These are phyloP conservation scores for Pinguiococcus pyrenoidosus DNA, from an alignment of 108 stramenopile genomes.

Conservation along the genomic window DNA sequence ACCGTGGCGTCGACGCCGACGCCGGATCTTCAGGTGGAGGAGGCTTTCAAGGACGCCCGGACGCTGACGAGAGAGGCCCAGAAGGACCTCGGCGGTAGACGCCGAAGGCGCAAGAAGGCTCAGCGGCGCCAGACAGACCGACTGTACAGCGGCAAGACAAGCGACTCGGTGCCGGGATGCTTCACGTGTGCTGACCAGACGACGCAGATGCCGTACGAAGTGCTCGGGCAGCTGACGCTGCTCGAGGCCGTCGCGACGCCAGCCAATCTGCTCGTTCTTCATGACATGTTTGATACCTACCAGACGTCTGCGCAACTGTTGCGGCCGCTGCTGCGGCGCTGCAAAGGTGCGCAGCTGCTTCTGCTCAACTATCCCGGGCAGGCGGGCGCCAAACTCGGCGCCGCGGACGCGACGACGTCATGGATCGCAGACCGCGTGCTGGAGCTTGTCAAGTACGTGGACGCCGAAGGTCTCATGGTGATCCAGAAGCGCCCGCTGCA, in stretches of 20 bases:
- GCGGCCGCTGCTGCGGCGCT: conserved; percentile 25
- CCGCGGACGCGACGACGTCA: conserved; percentile 19
- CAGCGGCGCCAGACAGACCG: too few relatives aligned
- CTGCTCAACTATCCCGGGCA: conserved; percentile 46
- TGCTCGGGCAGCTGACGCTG: not conserved
- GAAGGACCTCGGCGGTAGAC: too few relatives aligned
- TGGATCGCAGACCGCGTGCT: conserved; percentile 36
- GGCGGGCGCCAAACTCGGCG: conserved; percentile 24
- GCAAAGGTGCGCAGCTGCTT: conserved; percentile 33
- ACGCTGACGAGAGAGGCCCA: too few relatives aligned
- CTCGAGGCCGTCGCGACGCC: too few relatives aligned
- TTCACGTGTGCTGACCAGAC: conserved; percentile 21
- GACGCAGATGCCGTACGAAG: conserved; percentile 21
- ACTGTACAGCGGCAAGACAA: too few relatives aligned
- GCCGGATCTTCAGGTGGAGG: too few relatives aligned
- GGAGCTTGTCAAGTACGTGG: conserved; percentile 38
- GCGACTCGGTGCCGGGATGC: too few relatives aligned
- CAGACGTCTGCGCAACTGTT: conserved; percentile 32
- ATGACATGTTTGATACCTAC: conserved; percentile 47
- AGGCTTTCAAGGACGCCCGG: too few relatives aligned
- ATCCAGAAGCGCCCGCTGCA: conserved; percentile 27
- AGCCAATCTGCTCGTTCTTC: conserved; percentile 24
- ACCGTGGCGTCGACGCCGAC: too few relatives aligned
- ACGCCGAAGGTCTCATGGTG: conserved; percentile 31
- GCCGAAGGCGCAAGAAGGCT: too few relatives aligned